Base-by-base conservation (phyloP, 1,139 yeast genomes). In the Pichia kudriavzevii region DNA sequence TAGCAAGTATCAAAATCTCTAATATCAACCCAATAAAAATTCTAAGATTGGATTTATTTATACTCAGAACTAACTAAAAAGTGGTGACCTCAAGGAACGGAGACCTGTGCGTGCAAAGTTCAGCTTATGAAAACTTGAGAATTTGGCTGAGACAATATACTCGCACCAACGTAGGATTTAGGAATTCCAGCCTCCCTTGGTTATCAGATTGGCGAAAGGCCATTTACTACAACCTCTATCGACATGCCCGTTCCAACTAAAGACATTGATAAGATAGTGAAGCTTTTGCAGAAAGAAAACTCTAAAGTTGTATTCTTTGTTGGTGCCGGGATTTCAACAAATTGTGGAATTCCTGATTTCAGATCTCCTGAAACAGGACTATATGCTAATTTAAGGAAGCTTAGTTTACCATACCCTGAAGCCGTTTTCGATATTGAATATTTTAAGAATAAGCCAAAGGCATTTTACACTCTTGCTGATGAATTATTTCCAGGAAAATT, bases 311-410 rank as follows among this genome's bases (percentile, higher is more conserved):
- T 45, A 0, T 69, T 72, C 47, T 69, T 72, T 61, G 79, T 77
- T 11, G 97, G 97, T 1, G 98, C 98, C 0, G 98, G 98, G 1
- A 77, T 85, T 30, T 84, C 95, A 5, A 88, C 97, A 0, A 67
- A 81, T 2, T 88, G 94, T 22, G 97, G 97, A 1, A 88, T 88
- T 31, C 98, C 97, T 0, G 97, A 91, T 54, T 91, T 91, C 55
- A 66, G 97, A 46, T 78, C 94, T 14, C 96, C 97, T 1, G 72
- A 77, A 32, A 88, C 97, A 0, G 98, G 98, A 0, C 66, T 88
- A 7, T 88, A 88, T 51, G 75, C 88, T 44, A 88, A 91, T 53
- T 63, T 91, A 38, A 72, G 82, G 28, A 69, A 75, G 43, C 63
- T 88, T 26, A 67, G 83, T 28, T 63, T 88, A 31, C 97, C 97